Evolutionary conservation across 257 asterid species (phyloP).

Genomic region (Jacaranda copaia): DNA sequence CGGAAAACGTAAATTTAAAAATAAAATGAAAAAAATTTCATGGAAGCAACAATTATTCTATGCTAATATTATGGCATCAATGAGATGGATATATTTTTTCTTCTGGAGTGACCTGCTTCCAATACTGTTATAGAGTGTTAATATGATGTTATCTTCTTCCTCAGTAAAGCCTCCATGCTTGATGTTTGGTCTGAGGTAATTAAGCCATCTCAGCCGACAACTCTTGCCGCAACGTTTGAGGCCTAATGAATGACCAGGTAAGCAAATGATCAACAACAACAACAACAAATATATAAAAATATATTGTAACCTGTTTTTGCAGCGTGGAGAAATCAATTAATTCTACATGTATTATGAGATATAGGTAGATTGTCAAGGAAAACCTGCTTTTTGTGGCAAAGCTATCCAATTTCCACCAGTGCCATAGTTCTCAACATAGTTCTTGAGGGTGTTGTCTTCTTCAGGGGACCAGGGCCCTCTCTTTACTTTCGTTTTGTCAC

Average conservation of each 20-base stretch:
- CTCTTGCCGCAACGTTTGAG: constrained; percentile 84
- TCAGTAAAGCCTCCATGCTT: constrained; percentile 73
- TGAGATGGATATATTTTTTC: background rate
- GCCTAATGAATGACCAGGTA: constrained; percentile 33
- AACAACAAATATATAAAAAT: background rate
- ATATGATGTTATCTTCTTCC: constrained; percentile 63
- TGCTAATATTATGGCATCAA: background rate
- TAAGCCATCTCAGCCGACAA: constrained; percentile 80
- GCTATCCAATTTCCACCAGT: constrained; percentile 78
- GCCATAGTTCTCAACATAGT: constrained; percentile 55
- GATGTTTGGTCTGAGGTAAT: constrained; percentile 74
- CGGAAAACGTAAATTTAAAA: background rate
- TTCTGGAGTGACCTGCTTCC: constrained; percentile 64
- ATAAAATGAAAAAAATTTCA: background rate
- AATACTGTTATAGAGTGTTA: constrained; percentile 52
- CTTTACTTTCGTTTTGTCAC: constrained; percentile 75
- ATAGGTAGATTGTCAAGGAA: background rate
- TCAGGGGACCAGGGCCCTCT: constrained; percentile 88
- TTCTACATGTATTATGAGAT: too few species aligned
- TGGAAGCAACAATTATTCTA: background rate
- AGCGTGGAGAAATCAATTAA: background rate
- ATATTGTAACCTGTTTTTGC: background rate
- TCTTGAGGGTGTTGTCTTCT: constrained; percentile 63
- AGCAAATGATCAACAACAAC: background rate
- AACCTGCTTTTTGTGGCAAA: constrained; percentile 82